These are phyloP conservation scores for Lodderomyces theae DNA, from an alignment of 1,139 yeast genomes.

Conservation along the genomic window DNA sequence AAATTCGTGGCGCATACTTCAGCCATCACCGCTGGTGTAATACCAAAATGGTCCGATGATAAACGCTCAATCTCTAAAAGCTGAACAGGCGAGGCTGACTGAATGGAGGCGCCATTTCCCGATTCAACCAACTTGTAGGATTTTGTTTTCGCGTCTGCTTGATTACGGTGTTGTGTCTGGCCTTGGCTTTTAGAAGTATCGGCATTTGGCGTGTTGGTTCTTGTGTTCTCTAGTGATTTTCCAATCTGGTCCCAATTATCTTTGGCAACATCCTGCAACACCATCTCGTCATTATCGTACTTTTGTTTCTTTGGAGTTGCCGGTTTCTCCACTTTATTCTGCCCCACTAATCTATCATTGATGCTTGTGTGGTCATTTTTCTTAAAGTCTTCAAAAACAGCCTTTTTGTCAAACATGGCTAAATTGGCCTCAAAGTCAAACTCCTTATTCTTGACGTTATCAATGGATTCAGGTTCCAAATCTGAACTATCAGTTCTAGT, in stretches of 20 bases:
- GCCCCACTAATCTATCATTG: conserved; percentile 67
- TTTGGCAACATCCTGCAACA: conserved; percentile 42
- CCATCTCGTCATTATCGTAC: conserved; percentile 74
- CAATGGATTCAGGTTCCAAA: conserved; percentile 31
- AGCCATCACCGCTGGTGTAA: conserved; percentile 47
- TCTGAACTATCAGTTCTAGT: background rate
- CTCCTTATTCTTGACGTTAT: conserved; percentile 54
- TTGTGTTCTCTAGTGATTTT: conserved; percentile 12
- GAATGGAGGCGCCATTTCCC: conserved; percentile 33
- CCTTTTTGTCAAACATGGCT: conserved; percentile 76
- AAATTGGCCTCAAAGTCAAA: conserved; percentile 86
- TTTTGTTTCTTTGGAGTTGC: conserved; percentile 39
- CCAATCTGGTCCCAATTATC: conserved; percentile 61
- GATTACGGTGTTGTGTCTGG: conserved; percentile 12
- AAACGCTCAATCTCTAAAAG: conserved; percentile 73
- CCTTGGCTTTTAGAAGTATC: conserved; percentile 3
- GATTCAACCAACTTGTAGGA: conserved; percentile 21
- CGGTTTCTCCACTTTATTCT: conserved; percentile 50
- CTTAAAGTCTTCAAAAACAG: conserved; percentile 76
- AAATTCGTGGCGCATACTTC: conserved; percentile 76
- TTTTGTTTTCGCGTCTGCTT: conserved; percentile 3
- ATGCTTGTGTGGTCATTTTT: conserved; percentile 61
- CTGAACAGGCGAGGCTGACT: conserved; percentile 78
- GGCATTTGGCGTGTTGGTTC: conserved; percentile 9
- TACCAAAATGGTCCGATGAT: conserved; percentile 51